Base-by-base conservation (phyloP, 1,284 basidiomycete genomes). In the Ganoderma leucocontextum region DNA sequence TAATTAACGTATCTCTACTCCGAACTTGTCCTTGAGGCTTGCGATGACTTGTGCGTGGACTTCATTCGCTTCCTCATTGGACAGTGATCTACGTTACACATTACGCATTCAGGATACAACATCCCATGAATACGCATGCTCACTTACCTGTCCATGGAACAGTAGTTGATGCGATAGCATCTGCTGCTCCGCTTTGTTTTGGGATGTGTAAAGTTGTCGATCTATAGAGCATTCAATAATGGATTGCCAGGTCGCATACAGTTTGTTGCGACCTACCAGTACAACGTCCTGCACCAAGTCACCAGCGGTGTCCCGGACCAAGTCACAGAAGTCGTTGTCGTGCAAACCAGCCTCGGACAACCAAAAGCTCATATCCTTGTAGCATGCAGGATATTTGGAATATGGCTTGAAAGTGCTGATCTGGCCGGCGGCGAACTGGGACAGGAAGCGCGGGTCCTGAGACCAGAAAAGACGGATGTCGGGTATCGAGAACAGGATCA, bases 401-500 rank as follows among this genome's bases (percentile, higher is more conserved):
- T 96, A 98, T 1, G 94, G 89, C 75, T 90, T 89, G 86, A 98
- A 98, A 0, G 89, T 87, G 8, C 85, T 89, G 72, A 98, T 93
- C 67, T 90, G 80, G n/a, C 90, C 92, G 42, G 86, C 81, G 41
- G 84, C 80, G 81, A 99, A 99, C 75, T 99, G 98, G 12, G 87
- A 86, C 39, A 94, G 81, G 86, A 99, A 99, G 10, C 97, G 91
- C 22, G 86, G 76, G 77, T 99, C 98, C 62, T 84, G 81, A 2
- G 96, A 97, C 98, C 98, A 99, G 86, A 99, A 99, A 15, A 99
- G 85, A n/a, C 98, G 94, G 77, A 99, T 99, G 79, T 99, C 98
- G 3, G 97, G 98, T 66, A 99, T 98, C 19, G 91, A 93, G 82
- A 94, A 99, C 63, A 99, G 88, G 70, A 99, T 92, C 98, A 99